These are phyloP conservation scores for Paramecium sexaurelia DNA, from an alignment of 73 alveolate genomes.

Conservation along the genomic window DNA sequence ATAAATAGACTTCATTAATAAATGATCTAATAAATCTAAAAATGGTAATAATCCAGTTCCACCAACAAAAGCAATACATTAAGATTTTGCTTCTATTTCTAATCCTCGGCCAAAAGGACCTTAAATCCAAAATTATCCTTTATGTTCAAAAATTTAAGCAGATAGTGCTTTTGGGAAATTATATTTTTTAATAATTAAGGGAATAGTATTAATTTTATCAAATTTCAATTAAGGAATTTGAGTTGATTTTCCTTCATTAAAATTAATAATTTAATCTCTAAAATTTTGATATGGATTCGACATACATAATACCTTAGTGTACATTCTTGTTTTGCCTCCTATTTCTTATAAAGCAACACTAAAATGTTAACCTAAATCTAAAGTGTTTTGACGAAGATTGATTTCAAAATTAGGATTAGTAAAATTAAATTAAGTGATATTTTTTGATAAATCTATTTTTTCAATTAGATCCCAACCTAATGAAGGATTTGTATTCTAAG, in stretches of 20 bases:
- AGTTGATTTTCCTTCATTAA: not conserved
- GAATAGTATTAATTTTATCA: not conserved
- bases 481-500: not conserved
- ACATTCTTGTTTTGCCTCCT: conserved; percentile 46
- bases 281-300: not conserved
- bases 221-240: not conserved
- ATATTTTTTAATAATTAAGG: conserved; percentile 61
- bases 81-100: not conserved
- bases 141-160: not conserved
- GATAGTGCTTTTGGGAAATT: conserved; percentile 56
- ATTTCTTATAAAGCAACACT: not conserved
- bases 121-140: not conserved
- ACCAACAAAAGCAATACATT: conserved; percentile 16
- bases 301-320: conserved; percentile 62
- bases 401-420: not conserved
- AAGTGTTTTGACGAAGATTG: conserved; percentile 22
- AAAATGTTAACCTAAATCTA: conserved; percentile 45
- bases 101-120: conserved; percentile 68
- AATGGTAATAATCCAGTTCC: conserved; percentile 67
- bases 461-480: conserved; percentile 1
- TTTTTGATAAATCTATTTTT: not conserved
- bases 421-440: conserved; percentile 42
- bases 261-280: conserved; percentile 22
- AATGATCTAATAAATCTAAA: conserved; percentile 57
- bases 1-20: conserved; percentile 39